Conservation (phyloP, 2,329 filamentous ascomycete genomes). For the Aspergillus novofumigatus region DNA sequence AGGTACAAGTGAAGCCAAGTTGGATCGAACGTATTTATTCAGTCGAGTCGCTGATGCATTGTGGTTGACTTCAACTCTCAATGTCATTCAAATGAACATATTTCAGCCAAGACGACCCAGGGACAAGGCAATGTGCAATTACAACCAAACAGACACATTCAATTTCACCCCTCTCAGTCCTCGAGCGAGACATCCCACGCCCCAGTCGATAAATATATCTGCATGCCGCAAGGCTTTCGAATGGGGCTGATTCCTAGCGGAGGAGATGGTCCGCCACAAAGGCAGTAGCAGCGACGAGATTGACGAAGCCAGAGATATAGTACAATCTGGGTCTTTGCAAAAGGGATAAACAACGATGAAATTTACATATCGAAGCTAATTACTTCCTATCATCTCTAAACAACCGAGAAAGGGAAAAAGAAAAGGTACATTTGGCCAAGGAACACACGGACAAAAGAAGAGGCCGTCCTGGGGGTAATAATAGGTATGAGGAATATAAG, state of each 20-base stretch:
- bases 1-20: neutral
- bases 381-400: conserved; percentile 35
- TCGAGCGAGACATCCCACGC: too few species aligned
- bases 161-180: too few species aligned
- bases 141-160: too few species aligned
- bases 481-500: conserved; percentile 1
- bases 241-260: too few species aligned
- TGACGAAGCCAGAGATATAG: neutral
- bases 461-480: neutral
- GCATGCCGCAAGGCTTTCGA: too few species aligned
- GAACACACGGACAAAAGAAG: neutral
- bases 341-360: conserved; percentile 1
- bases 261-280: too few species aligned
- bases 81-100: neutral
- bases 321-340: neutral
- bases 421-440: conserved; percentile 24
- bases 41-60: neutral
- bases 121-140: neutral
- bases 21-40: neutral
- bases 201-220: too few species aligned
- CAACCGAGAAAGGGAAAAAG: conserved; percentile 19
- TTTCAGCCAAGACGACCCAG: too few species aligned
- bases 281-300: neutral
- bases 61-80: neutral
- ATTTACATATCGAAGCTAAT: conserved; percentile 31